Evolutionary conservation across 2,329 filamentous ascomycete species (phyloP).

Genomic region (Scedosporium apiospermum): DNA sequence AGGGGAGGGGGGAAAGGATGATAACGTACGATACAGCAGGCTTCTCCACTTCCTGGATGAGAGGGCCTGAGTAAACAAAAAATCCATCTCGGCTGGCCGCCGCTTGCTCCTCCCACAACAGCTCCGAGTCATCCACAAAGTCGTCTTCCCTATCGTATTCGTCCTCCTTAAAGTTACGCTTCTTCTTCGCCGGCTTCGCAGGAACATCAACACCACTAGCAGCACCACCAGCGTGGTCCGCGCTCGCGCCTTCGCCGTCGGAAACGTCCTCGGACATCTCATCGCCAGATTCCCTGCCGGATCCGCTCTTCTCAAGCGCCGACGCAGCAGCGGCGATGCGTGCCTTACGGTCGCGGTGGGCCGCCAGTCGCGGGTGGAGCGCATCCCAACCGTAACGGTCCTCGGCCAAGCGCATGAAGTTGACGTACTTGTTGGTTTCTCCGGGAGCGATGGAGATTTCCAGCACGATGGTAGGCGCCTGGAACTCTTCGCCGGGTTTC

Average conservation of each 20-base stretch:
- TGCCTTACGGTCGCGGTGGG: slow-evolving; percentile 76
- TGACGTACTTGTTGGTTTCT: slow-evolving; percentile 82
- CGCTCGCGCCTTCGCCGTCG: slow-evolving; percentile 69
- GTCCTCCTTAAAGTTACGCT: slow-evolving; percentile 71
- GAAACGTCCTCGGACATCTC: slow-evolving; percentile 78
- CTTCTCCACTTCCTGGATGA: slow-evolving; percentile 82
- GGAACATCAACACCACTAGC: slow-evolving; percentile 52
- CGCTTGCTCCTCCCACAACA: slow-evolving; percentile 91
- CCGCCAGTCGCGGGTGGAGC: slow-evolving; percentile 81
- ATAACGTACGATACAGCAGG: slow-evolving; percentile 40
- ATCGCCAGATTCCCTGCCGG: slow-evolving; percentile 59
- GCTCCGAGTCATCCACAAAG: slow-evolving; percentile 86
- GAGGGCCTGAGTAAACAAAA: slow-evolving; percentile 91
- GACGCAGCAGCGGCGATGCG: slow-evolving; percentile 84
- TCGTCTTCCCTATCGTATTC: slow-evolving; percentile 77
- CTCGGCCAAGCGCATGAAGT: slow-evolving; percentile 89
- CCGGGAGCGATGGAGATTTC: slow-evolving; percentile 67
- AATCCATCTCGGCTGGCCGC: slow-evolving; percentile 93
- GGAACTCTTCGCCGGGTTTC: slow-evolving; percentile 47
- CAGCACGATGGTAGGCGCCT: slow-evolving; percentile 71
- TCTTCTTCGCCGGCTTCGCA: slow-evolving; percentile 62
- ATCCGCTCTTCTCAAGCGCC: slow-evolving; percentile 67
- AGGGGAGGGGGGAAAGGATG: neutral
- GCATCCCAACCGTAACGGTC: slow-evolving; percentile 93
- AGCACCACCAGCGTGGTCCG: slow-evolving; percentile 64